Conservation (phyloP, 2,329 filamentous ascomycete genomes). For the Diaporthe australafricana region DNA sequence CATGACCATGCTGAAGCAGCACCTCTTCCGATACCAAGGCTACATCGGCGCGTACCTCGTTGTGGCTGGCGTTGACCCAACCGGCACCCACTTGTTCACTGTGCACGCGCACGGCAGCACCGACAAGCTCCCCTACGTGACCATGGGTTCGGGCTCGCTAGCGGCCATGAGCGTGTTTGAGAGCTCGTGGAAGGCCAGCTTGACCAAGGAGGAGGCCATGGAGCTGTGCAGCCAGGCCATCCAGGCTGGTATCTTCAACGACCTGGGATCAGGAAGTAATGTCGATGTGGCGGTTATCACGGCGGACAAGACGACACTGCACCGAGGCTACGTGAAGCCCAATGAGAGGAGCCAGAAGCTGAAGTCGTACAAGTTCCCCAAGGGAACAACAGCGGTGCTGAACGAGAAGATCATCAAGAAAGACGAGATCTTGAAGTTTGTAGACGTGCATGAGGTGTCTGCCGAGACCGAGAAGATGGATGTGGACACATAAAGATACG, state of each 20-base stretch:
- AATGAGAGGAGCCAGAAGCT: conserved; percentile 93
- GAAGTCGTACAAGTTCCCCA: conserved; percentile 89
- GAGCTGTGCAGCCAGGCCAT: conserved; percentile 88
- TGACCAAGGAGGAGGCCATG: conserved; percentile 85
- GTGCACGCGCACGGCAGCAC: conserved; percentile 98
- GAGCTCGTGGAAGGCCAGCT: conserved; percentile 87
- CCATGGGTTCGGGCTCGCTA: conserved; percentile 96
- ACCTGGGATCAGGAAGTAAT: conserved; percentile 95
- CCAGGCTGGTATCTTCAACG: conserved; percentile 97
- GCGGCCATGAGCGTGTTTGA: conserved; percentile 99
- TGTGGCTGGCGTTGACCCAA: conserved; percentile 95
- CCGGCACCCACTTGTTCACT: conserved; percentile 94
- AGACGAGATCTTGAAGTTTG: conserved; percentile 93
- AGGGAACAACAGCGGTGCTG: conserved; percentile 93
- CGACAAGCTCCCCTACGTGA: conserved; percentile 98
- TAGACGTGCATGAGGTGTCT: conserved; percentile 88
- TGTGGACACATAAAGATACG: conserved; percentile 65
- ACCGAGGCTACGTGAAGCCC: conserved; percentile 92
- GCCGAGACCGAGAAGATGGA: conserved; percentile 78
- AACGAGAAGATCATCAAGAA: conserved; percentile 97
- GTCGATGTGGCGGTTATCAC: conserved; percentile 98
- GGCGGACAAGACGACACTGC: conserved; percentile 90
- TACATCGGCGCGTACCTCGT: conserved; percentile 98
- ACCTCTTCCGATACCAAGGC: conserved; percentile 98
- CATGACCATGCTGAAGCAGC: conserved; percentile 99